Percentiles rank a stretch among this genome's conserved stretches.
These are phyloP conservation scores for Fusarium lateritium DNA, from an alignment of 2,329 filamentous ascomycete genomes.

Conservation along the genomic window DNA sequence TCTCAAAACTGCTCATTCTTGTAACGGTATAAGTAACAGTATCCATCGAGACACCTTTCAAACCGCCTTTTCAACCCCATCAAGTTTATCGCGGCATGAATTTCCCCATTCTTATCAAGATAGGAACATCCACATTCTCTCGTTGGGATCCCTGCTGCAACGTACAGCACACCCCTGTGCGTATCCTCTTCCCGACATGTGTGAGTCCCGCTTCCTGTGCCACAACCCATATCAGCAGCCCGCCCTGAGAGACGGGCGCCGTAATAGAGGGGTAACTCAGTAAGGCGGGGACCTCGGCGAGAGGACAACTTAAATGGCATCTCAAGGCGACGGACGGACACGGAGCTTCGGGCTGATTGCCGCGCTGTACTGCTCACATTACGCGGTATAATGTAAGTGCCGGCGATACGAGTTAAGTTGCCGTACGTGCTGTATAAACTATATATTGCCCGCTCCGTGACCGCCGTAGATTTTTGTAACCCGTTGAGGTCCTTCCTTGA, in stretches of 20 bases:
- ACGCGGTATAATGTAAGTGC: conserved; percentile 32
- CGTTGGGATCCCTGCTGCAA: conserved; percentile 25
- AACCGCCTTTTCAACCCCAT: conserved; percentile 14
- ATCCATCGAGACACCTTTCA: conserved; percentile 8
- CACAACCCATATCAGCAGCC: conserved; percentile 28
- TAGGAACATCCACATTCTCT: conserved; percentile 22
- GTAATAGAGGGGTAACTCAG: conserved; percentile 39
- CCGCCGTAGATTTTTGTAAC: conserved; percentile 9
- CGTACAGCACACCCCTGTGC: conserved; percentile 38
- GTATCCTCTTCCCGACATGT: conserved; percentile 21
- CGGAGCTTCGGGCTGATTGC: conserved; percentile 32
- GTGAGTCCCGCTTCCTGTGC: conserved; percentile 29
- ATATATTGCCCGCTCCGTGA: conserved; percentile 14
- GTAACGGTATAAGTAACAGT: conserved; percentile 5
- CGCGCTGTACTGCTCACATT: conserved; percentile 28
- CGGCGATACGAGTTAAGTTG: conserved; percentile 23
- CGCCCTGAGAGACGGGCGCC: conserved; percentile 21
- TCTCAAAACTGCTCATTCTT: conserved; percentile 7
- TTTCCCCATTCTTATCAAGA: conserved; percentile 37
- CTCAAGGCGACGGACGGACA: conserved; percentile 34
- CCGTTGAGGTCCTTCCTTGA: conserved; percentile 14
- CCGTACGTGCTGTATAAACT: conserved; percentile 30
- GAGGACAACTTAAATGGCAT: conserved; percentile 27
- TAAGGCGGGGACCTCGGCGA: conserved; percentile 41
- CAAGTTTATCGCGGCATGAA: conserved; percentile 27